phyloP scores from a whole-genome alignment of 192 early-diverging fungal species.

The Powellomyces hirtus region DNA sequence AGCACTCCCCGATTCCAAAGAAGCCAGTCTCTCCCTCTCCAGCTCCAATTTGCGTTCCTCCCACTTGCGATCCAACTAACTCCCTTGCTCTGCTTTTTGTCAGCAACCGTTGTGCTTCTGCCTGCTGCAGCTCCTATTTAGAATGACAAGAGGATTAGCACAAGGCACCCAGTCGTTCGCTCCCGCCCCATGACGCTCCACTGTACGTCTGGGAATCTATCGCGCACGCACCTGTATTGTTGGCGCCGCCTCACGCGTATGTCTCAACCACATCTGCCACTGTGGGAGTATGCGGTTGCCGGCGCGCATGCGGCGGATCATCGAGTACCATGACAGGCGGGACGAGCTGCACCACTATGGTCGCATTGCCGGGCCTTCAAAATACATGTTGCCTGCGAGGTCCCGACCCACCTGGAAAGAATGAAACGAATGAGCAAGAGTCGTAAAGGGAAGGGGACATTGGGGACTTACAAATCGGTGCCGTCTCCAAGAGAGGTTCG shows the following conservation, averaged over 20 bases:
- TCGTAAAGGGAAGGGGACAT: neutral
- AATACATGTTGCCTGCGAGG: constrained; percentile 43
- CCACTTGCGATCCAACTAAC: constrained; percentile 14
- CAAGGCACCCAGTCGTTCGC: no score
- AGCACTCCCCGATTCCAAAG: neutral
- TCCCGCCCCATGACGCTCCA: no score
- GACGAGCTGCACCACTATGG: constrained; percentile 16
- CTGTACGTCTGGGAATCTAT: no score
- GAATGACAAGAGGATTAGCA: no score
- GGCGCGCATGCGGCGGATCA: constrained; percentile 33
- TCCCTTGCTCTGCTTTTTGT: neutral
- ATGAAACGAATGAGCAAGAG: neutral
- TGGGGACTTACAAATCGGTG: neutral
- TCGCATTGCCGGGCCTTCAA: constrained; percentile 34
- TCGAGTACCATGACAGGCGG: constrained; percentile 35
- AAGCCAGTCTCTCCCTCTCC: neutral
- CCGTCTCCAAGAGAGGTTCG: neutral
- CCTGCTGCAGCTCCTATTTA: constrained; percentile 17
- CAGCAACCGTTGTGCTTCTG: constrained; percentile 2
- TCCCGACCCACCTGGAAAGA: constrained; percentile 26
- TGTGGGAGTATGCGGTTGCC: constrained; percentile 37
- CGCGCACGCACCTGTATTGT: no score
- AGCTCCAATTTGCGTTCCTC: constrained; percentile 10
- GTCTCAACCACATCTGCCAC: constrained; percentile 47
- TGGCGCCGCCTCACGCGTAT: constrained; percentile 37